Base-by-base conservation (phyloP, 2,329 filamentous ascomycete species). In the Zasmidium cellare region DNA sequence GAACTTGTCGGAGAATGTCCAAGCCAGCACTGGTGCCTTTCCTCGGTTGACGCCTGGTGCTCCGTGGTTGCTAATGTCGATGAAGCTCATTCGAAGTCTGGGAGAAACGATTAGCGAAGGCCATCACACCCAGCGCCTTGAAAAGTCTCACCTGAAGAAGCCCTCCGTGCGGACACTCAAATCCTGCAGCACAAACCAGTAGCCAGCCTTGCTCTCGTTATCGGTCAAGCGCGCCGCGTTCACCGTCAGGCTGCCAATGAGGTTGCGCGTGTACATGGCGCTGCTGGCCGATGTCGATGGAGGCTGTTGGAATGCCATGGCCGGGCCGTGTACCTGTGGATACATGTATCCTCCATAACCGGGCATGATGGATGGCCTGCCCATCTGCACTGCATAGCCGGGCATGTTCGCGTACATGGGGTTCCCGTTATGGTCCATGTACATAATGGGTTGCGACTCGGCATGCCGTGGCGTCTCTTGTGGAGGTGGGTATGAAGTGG, bases 101-200 rank as follows among this genome's bases (percentile, higher is more conserved):
- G 28, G 9, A 23, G 12, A 16, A 44, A 25, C 11, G 22, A 18
- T 58, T 45, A 64, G 70, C 59, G 65, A 55, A 45, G 48, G 31
- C 23, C 22, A 12, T 19, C 19, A 19, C 14, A 46, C 22, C 38
- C 38, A 56, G 25, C 20, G 16, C 18, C 9, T 7, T 9, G n/a
- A 44, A n/a, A 23, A 35, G 14, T 71, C 80, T 69, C 82, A 96
- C 91, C 93, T 84, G 75, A 97, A 99, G 59, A 81, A 84, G 11
- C 94, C 94, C 74, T 97, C 94, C 0, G 92, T 96, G 47, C 94
- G 85, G 28, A 99, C 93, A 68, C 92, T 96, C 46, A 99, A 80
- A 76, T 99, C 94, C 73, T 97, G 93, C 53, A 97, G 80, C 47
- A 99, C 90, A 69, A 99, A 99, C 93, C 93, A 99, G 63, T 96